phyloP scores from a whole-genome alignment of 208 protist genomes.

The Trypanosoma rangeli region DNA sequence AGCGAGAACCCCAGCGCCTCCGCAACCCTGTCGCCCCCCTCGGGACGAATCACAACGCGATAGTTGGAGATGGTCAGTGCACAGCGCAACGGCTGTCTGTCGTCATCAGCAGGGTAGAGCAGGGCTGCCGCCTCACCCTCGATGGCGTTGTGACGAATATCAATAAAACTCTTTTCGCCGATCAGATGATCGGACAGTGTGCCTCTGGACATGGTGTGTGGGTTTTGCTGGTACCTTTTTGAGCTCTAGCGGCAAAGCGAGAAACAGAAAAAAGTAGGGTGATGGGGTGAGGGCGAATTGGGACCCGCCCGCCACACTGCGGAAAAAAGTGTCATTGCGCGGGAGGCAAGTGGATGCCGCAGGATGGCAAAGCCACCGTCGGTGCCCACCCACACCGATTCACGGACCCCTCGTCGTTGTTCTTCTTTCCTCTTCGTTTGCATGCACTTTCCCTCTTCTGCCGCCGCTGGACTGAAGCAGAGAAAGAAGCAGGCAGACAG shows the following conservation, averaged over 20 bases:
- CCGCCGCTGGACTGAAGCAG: too few species aligned
- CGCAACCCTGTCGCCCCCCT: constrained; percentile 1
- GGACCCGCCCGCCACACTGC: too few species aligned
- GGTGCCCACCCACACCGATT: too few species aligned
- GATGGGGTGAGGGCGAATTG: background rate
- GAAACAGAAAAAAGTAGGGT: constrained; percentile 7
- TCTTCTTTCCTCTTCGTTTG: too few species aligned
- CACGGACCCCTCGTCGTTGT: too few species aligned
- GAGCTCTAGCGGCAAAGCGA: background rate
- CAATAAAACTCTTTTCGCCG: constrained; percentile 24
- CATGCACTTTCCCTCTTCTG: too few species aligned
- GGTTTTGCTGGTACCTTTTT: background rate
- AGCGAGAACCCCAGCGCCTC: constrained; percentile 33
- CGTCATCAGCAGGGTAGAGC: background rate
- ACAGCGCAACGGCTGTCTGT: constrained; percentile 14
- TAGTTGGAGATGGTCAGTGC: constrained; percentile 28
- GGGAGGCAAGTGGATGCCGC: too few species aligned
- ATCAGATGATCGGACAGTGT: constrained; percentile 1
- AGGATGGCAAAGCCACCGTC: too few species aligned
- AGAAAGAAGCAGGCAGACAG: too few species aligned
- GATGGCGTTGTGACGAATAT: constrained; percentile 1
- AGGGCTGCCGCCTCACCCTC: constrained; percentile 24
- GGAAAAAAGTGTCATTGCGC: too few species aligned
- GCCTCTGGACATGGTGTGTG: constrained; percentile 9
- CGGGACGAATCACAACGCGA: constrained; percentile 15